Evolutionary conservation across 306 rosid species (phyloP), one percentile per base, ranked within the genome.

Genomic region (Lathyrus tuberosus): DNA sequence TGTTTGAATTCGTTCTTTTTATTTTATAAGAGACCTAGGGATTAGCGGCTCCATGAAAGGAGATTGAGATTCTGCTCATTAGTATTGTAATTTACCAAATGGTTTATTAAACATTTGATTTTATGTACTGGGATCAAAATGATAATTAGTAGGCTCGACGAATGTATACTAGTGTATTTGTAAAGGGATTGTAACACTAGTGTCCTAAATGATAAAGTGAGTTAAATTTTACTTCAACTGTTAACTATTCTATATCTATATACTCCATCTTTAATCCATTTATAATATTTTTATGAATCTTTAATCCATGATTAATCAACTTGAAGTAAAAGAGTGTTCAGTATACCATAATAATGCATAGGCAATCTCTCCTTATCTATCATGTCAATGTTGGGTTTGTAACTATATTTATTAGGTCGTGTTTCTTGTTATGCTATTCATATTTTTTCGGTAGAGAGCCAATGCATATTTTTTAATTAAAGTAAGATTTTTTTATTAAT

Each of bases 151-250:
- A 8, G 72, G 63, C 65, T 67, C 14, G 3, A 56, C 7, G 65
- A 66, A 33, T 72, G 61, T 66, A 72, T 37, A 48, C 73, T 11
- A 17, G 9, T 61, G 59, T 65, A 65, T 58, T 58, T 72, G 78
- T 78, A 73, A 67, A 78, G 61, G 26, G 61, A 30, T 30, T 5
- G 46, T 51, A 60, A 30, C 51, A 49, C 41, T 42, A 20, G 44
- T 67, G 59, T 65, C 26, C 24, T 78, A 33, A 59, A 31, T 48
- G 68, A 22, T 22, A 65, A 24, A 6, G 47, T 44, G 8, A 35
- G 35, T 14, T 8, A 5, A 1, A 37, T 47, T 42, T 35, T 58
- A 17, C 12, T 43, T 35, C 20, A n/a, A 5, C 51, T 3, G 9
- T 14, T 14, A 46, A n/a, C 18, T 33, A 6, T 33, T 33, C 9